Conservation (phyloP, 345 rosid genomes). For the Lepidium aucheri region DNA sequence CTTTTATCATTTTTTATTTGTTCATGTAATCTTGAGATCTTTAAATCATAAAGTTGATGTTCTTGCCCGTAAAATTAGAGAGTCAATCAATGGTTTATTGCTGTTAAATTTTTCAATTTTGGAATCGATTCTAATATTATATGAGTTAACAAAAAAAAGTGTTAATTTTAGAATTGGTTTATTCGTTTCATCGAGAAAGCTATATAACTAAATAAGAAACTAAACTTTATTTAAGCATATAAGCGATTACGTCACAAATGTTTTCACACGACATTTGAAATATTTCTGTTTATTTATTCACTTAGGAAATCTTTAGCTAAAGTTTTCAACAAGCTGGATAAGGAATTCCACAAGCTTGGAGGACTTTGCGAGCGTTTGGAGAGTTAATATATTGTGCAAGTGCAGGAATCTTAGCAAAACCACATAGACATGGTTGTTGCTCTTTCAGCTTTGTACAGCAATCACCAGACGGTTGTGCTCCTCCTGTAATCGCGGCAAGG, state of each 20-base stretch:
- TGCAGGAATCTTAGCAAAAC: constrained; percentile 43
- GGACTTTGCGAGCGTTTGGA: constrained; percentile 41
- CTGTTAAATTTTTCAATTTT: no score
- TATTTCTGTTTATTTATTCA: background rate
- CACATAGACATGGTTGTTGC: constrained; percentile 63
- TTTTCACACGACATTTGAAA: background rate
- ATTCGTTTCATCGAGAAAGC: background rate
- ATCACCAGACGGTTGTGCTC: constrained; percentile 28
- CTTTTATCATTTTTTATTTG: no score
- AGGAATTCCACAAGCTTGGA: constrained; percentile 37
- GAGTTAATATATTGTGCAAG: constrained; percentile 34
- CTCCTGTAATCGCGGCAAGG: constrained; percentile 28
- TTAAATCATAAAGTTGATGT: no score
- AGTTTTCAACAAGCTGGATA: constrained; percentile 42
- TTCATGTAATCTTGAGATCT: no score
- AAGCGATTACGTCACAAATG: constrained; percentile 11
- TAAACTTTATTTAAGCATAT: constrained; percentile 8
- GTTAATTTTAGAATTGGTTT: no score
- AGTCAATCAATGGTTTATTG: no score
- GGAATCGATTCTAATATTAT: no score
- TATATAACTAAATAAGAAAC: background rate
- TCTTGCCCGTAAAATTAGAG: no score
- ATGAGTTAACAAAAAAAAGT: no score
- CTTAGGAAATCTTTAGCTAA: background rate
- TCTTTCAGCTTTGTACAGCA: constrained; percentile 57